Evolutionary conservation across 768 basidiomycete genomes (phyloP).

Genomic region (Boletus subcaerulescens): DNA sequence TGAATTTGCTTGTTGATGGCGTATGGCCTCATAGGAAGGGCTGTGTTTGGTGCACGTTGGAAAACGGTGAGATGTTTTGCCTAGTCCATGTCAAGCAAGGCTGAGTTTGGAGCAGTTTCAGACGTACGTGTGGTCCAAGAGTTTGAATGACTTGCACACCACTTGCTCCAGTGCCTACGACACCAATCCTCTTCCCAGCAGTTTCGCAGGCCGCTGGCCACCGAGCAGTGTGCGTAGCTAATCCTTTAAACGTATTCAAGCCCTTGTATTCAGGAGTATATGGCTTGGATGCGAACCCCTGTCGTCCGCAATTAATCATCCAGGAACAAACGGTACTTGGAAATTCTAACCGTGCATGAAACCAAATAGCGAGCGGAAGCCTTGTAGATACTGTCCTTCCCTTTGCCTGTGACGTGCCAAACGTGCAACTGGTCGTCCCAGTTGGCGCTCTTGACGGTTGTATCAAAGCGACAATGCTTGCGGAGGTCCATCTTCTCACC

Average conservation of each 20-base stretch:
- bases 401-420: constrained; percentile 4
- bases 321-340: background rate
- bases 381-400: constrained; percentile 1
- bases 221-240: background rate
- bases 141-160: constrained; percentile 6
- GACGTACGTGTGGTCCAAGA: constrained; percentile 4
- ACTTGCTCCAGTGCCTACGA: constrained; percentile 9
- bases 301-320: background rate
- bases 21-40: constrained; percentile 7
- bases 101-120: background rate
- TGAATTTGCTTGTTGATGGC: constrained; percentile 8
- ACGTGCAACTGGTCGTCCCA: constrained; percentile 8
- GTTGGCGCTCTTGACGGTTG: constrained; percentile 6
- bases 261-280: constrained; percentile 4
- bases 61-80: constrained; percentile 7
- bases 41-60: constrained; percentile 8
- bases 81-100: background rate
- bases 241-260: constrained; percentile 4
- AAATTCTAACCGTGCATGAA: constrained; percentile 1
- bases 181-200: constrained; percentile 9
- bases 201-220: constrained; percentile 8
- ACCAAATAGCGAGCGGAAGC: constrained; percentile 5
- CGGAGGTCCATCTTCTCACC: constrained; percentile 8
- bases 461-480: constrained; percentile 11
- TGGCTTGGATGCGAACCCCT: constrained; percentile 8